phyloP scores from a whole-genome alignment of 129 eudicot species.

The Flaveria trinervia region DNA sequence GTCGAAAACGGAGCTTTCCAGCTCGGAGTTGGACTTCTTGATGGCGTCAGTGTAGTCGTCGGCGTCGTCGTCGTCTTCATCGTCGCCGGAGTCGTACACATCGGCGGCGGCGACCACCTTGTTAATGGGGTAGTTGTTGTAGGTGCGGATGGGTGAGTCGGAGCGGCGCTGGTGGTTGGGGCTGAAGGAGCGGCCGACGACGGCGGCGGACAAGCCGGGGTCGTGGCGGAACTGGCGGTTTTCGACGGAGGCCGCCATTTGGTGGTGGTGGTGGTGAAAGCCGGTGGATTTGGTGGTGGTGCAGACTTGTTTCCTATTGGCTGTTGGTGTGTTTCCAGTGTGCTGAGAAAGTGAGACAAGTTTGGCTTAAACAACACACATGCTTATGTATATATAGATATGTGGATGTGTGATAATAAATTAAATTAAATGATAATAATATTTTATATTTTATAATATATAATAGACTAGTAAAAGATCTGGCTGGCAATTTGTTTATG shows the following conservation, averaged over 20 bases:
- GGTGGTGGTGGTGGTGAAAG: too few relatives aligned
- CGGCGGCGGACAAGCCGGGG: conserved; percentile 37
- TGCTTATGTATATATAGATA: conserved; percentile 20
- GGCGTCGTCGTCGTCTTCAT: conserved; percentile 28
- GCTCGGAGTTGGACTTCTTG: conserved; percentile 47
- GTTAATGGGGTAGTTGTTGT: conserved; percentile 23
- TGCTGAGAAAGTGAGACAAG: conserved; percentile 29
- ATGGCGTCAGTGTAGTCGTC: conserved; percentile 36
- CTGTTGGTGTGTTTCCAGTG: conserved; percentile 25
- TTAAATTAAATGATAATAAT: too few relatives aligned
- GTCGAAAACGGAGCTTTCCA: conserved; percentile 66
- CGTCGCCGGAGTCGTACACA: conserved; percentile 42
- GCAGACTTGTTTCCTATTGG: conserved; percentile 8
- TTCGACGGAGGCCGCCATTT: conserved; percentile 89
- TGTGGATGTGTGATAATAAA: too few relatives aligned
- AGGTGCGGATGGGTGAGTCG: conserved; percentile 54
- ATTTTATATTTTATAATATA: not conserved
- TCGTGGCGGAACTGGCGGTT: conserved; percentile 67
- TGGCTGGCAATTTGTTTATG: not conserved
- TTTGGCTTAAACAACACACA: conserved; percentile 27
- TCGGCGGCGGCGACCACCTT: not conserved
- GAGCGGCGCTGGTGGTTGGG: conserved; percentile 47
- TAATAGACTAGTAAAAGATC: not conserved
- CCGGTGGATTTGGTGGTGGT: conserved; percentile 1
- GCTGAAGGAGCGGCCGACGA: conserved; percentile 35